Percentiles rank a stretch among this genome's conserved stretches.
Conservation (phyloP, 1,139 yeast species). For the Suhomyces choctaworum region DNA sequence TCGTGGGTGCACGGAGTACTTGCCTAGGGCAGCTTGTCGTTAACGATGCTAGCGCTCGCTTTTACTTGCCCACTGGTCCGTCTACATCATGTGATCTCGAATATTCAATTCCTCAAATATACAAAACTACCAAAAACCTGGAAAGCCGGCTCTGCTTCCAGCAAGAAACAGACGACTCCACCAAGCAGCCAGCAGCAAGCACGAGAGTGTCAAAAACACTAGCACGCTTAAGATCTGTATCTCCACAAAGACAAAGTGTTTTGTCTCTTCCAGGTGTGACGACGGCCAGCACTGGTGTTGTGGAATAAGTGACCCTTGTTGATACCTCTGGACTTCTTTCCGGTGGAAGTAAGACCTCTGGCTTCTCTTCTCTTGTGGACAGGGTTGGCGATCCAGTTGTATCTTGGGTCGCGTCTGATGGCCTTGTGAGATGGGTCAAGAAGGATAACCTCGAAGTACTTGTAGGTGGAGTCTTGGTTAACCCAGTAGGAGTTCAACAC, state of each 20-base stretch:
- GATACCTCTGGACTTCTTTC: slow-evolving; percentile 99
- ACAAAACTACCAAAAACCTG: slow-evolving; percentile 3
- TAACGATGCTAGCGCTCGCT: no score
- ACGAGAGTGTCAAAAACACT: slow-evolving; percentile 7
- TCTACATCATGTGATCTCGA: slow-evolving; percentile 5
- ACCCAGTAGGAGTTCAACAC: slow-evolving; percentile 99
- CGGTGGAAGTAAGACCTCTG: slow-evolving; percentile 98
- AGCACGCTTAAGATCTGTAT: slow-evolving; percentile 80
- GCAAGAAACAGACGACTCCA: no score
- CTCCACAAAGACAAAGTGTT: slow-evolving; percentile 99
- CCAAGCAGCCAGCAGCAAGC: no score
- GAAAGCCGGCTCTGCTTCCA: no score
- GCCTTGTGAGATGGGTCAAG: slow-evolving; percentile 99
- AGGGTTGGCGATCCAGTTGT: slow-evolving; percentile 99
- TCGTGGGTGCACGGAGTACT: not conserved
- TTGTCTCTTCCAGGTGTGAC: slow-evolving; percentile 99
- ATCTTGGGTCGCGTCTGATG: slow-evolving; percentile 97
- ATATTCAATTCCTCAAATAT: slow-evolving; percentile 10
- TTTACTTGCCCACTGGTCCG: no score
- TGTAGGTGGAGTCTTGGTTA: slow-evolving; percentile 99
- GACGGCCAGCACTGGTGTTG: slow-evolving; percentile 98
- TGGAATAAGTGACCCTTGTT: slow-evolving; percentile 99
- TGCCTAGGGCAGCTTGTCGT: not conserved
- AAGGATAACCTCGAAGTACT: slow-evolving; percentile 96
- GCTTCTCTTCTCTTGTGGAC: slow-evolving; percentile 99